Conservation (phyloP, 441 rosid genomes). For the Codiaeum variegatum region DNA sequence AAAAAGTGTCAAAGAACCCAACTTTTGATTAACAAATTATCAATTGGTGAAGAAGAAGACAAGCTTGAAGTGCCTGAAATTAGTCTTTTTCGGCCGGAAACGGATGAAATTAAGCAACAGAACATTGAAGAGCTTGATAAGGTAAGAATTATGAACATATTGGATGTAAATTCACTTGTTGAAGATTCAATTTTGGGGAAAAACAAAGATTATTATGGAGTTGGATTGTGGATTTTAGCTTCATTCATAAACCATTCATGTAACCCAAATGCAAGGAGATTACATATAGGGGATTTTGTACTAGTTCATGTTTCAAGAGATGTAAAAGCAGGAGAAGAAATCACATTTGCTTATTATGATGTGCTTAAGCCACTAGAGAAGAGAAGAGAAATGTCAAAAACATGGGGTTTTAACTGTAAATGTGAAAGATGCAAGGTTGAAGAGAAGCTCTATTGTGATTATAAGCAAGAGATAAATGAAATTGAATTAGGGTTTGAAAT, state of each 20-base stretch:
- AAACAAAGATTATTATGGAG: conserved; percentile 70
- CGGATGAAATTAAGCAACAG: conserved; percentile 22
- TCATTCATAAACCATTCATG: conserved; percentile 90
- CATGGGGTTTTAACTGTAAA: conserved; percentile 73
- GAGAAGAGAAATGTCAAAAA: conserved; percentile 53
- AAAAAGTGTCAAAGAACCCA: conserved; percentile 42
- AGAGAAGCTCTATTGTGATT: conserved; percentile 29
- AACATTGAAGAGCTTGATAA: conserved; percentile 35
- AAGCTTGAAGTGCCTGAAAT: conserved; percentile 54
- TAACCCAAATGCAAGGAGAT: conserved; percentile 61
- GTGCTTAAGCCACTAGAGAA: conserved; percentile 44
- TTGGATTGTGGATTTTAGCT: conserved; percentile 74
- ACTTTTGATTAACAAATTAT: conserved; percentile 39
- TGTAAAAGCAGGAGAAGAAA: conserved; percentile 77
- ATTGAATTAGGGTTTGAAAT: conserved; percentile 52
- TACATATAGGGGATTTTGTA: conserved; percentile 66
- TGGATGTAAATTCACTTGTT: conserved; percentile 88
- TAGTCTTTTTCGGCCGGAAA: conserved; percentile 52
- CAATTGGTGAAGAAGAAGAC: conserved; percentile 59
- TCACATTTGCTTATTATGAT: conserved; percentile 70
- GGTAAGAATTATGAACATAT: conserved; percentile 48
- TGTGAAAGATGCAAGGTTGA: conserved; percentile 76
- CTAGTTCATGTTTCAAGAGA: conserved; percentile 75
- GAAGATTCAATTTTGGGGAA: conserved; percentile 67
- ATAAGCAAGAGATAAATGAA: conserved; percentile 52